A percentile compares a stretch with the other conserved stretches of the same genome.
Evolutionary conservation across 495 filamentous ascomycete species (phyloP).

Genomic region (Ramalina intermedia): DNA sequence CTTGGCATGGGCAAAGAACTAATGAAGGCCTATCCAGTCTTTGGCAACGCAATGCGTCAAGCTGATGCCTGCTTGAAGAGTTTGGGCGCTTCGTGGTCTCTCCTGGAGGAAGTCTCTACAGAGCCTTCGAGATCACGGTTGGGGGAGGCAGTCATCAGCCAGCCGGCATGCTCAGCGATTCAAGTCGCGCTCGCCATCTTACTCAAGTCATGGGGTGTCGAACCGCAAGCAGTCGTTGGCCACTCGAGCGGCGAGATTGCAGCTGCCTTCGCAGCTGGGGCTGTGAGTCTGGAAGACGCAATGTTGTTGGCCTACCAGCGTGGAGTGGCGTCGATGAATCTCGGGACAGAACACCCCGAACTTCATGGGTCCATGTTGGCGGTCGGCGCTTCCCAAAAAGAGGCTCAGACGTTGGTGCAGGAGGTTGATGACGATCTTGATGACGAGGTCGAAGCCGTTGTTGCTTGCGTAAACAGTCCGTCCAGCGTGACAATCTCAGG

Average conservation of each 20-base stretch:
- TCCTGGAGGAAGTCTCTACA: neutral
- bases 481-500: slow-evolving; percentile 22
- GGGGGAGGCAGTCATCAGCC: slow-evolving; percentile 3
- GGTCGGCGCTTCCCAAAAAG: slow-evolving; percentile 12
- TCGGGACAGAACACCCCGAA: neutral
- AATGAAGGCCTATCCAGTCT: slow-evolving; percentile 10
- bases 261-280: slow-evolving; percentile 13
- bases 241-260: slow-evolving; percentile 23
- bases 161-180: slow-evolving; percentile 15
- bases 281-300: neutral
- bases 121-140: slow-evolving; percentile 3
- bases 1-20: slow-evolving; percentile 39
- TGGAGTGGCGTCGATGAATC: slow-evolving; percentile 6
- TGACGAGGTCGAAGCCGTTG: slow-evolving; percentile 12
- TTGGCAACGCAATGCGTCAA: neutral
- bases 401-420: slow-evolving; percentile 25
- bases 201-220: slow-evolving; percentile 2
- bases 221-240: slow-evolving; percentile 10
- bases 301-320: slow-evolving; percentile 20
- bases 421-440: slow-evolving; percentile 17
- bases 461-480: slow-evolving; percentile 31
- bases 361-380: slow-evolving; percentile 16
- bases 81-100: neutral
- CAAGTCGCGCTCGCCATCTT: slow-evolving; percentile 18
- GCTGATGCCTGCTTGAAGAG: neutral